These are phyloP conservation scores for Naegleria fowleri DNA, from an alignment of 208 protist species.

Conservation along the genomic window DNA sequence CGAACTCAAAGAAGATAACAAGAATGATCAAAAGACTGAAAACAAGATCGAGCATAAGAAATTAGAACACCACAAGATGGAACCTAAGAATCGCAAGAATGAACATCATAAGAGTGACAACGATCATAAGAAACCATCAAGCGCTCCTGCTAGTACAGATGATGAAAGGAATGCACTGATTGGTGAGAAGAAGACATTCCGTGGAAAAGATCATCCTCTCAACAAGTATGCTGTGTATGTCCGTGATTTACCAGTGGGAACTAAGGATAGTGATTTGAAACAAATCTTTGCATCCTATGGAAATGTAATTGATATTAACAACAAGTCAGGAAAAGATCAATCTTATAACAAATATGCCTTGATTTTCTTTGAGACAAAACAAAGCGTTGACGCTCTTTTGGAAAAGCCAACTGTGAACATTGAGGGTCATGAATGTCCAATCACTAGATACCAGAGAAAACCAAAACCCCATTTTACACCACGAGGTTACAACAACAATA, in stretches of 20 bases:
- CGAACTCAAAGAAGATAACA: not conserved
- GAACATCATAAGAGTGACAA: not conserved
- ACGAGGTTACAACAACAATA: not conserved
- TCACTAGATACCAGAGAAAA: not conserved
- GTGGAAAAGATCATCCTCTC: not conserved
- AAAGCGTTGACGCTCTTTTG: not conserved
- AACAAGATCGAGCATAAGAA: not conserved
- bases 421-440: not conserved
- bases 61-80: not conserved
- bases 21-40: not conserved
- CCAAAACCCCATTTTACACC: not conserved
- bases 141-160: not conserved
- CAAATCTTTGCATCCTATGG: not conserved
- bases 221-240: constrained; percentile 3
- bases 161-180: not conserved
- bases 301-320: constrained; percentile 8
- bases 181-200: not conserved
- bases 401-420: not conserved
- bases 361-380: not conserved
- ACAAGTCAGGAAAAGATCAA: not conserved
- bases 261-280: not conserved
- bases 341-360: not conserved
- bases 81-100: not conserved
- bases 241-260: not conserved
- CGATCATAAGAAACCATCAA: not conserved